Evolutionary conservation across 257 asterid genomes (phyloP), one percentile per base, ranked within the genome.

Genomic region (Plectranthus barbatus): DNA sequence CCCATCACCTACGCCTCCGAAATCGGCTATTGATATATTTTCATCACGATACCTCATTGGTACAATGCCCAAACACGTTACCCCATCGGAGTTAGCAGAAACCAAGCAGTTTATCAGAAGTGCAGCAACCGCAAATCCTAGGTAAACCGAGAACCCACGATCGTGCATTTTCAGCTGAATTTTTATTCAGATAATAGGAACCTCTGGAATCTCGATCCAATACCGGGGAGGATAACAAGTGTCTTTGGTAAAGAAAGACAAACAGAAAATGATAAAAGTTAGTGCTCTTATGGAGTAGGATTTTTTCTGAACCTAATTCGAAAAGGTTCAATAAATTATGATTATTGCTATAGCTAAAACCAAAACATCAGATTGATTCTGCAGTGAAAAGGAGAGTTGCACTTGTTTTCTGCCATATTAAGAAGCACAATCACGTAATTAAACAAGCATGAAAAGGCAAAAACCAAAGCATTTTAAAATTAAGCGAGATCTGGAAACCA

Each of bases 21-120:
- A n/a, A n/a, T 12, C 96, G 21, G 74, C 48, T 45, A 90, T 79
- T 17, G 97, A 87, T 74, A 90, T 79, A 82, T 82, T 83, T 37
- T 85, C 86, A 33, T 66, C 54, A 21, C 97, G 77, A 56, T 77
- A 18, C 40, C 67, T 86, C 91, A 79, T 82, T 19, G 91, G 86
- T 5, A 90, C 97, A 29, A 87, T 87, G 6, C 95, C 95, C 10
- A 95, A 83, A 74, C 97, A 90, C 0, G 95, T 85, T 14, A 65
- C 86, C 71, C 15, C 74, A 17, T 76, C 88, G 0, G 72, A 83
- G 59, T 71, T 80, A 1, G 65, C 83, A 13, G 42, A 60, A 24
- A 70, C 74, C 37, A 36, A 41, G 31, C 72, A 74, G 68, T 37
- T 81, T 36, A 67, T 34, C 69, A 74, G 34, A 66, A 79, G 50